Evolutionary conservation across 495 filamentous ascomycete species (phyloP).

Genomic region (Zalerion maritima): DNA sequence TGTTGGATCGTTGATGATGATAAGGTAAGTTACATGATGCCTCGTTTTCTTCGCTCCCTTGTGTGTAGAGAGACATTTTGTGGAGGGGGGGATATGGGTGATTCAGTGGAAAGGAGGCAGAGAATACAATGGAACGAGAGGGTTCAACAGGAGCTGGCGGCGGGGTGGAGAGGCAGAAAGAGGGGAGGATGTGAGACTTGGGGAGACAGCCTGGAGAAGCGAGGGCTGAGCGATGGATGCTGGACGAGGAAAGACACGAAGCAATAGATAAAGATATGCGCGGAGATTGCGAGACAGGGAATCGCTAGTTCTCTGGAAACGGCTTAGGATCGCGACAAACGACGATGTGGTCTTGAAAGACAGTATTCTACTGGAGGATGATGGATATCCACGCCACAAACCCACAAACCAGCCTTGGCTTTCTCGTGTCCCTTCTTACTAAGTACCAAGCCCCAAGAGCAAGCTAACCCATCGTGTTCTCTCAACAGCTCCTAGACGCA

Average conservation of each 20-base stretch:
- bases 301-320: too few relatives aligned
- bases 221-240: constrained; percentile 2
- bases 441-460: background rate
- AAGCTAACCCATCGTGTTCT: constrained; percentile 8
- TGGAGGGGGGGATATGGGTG: constrained; percentile 11
- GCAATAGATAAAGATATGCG: too few relatives aligned
- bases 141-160: background rate
- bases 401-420: too few relatives aligned
- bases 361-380: too few relatives aligned
- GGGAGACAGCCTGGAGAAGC: too few relatives aligned
- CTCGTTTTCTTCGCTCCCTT: constrained; percentile 3
- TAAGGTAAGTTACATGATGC: constrained; percentile 44
- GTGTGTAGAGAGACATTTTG: constrained; percentile 1
- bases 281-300: too few relatives aligned
- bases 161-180: background rate
- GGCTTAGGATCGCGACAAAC: too few relatives aligned
- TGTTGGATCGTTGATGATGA: constrained; percentile 96
- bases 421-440: too few relatives aligned
- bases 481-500: constrained; percentile 65
- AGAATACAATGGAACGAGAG: constrained; percentile 1
- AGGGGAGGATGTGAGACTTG: background rate
- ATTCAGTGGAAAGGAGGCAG: constrained; percentile 3
- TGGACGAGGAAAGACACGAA: too few relatives aligned
- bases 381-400: too few relatives aligned
- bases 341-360: too few relatives aligned